phyloP scores from a whole-genome alignment of 768 basidiomycete genomes.

The Termitomyces sp. region DNA sequence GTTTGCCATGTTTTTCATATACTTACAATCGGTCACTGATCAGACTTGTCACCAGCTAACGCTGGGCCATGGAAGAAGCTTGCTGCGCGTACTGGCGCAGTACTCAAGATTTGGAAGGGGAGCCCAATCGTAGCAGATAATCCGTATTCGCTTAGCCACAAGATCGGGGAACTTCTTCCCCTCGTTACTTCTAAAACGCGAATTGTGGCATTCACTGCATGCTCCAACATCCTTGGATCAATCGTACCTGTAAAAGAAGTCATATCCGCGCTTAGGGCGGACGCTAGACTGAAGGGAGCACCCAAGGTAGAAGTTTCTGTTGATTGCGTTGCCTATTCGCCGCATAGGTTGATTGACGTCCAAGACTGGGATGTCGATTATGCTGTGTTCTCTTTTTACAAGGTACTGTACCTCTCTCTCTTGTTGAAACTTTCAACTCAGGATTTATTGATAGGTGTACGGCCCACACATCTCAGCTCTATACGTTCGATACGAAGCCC shows the following conservation, averaged over 20 bases:
- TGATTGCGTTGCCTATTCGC: constrained; percentile 79
- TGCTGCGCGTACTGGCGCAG: constrained; percentile 50
- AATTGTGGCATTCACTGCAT: constrained; percentile 69
- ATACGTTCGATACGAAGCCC: constrained; percentile 49
- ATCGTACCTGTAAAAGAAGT: constrained; percentile 58
- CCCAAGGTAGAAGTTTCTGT: constrained; percentile 63
- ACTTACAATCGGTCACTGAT: background rate
- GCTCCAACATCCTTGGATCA: constrained; percentile 73
- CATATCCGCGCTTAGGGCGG: constrained; percentile 45
- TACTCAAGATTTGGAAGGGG: constrained; percentile 58
- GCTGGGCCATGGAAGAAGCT: constrained; percentile 75
- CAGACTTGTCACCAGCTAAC: constrained; percentile 48
- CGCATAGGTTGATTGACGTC: constrained; percentile 69
- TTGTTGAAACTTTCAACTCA: background rate
- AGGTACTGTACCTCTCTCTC: constrained; percentile 37
- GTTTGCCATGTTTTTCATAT: constrained; percentile 27
- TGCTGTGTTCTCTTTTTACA: constrained; percentile 70
- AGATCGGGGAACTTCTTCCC: constrained; percentile 53
- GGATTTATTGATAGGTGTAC: constrained; percentile 48
- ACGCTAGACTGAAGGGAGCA: constrained; percentile 49
- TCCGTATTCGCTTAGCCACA: constrained; percentile 60
- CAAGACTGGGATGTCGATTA: constrained; percentile 78
- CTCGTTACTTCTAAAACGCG: constrained; percentile 66
- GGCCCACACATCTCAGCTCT: constrained; percentile 69
- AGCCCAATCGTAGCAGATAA: constrained; percentile 48